phyloP scores from a whole-genome alignment of 148 eudicot genomes.

The Rhododendron kiyosumense region DNA sequence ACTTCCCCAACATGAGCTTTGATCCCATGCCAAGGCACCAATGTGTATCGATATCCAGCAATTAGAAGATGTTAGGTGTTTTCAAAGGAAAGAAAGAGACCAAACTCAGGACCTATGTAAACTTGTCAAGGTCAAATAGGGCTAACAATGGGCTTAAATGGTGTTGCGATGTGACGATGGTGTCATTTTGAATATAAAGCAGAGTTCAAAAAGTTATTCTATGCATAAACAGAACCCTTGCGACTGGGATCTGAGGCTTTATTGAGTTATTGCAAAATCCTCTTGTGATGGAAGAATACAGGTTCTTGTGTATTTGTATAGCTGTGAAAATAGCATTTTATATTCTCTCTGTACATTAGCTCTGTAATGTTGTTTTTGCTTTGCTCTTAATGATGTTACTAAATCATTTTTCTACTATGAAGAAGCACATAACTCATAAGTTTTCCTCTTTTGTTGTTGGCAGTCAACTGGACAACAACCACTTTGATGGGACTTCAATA shows the following conservation, averaged over 20 bases:
- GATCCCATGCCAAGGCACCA: neutral
- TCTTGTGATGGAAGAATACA: neutral
- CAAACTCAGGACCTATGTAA: neutral
- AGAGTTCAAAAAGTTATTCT: neutral
- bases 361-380: neutral
- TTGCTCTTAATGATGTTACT: neutral
- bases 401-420: neutral
- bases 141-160: neutral
- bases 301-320: neutral
- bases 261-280: neutral
- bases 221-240: neutral
- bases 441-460: conserved; percentile 11
- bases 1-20: neutral
- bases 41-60: neutral
- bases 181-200: neutral
- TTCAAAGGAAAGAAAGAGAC: neutral
- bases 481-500: conserved; percentile 55
- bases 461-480: conserved; percentile 81
- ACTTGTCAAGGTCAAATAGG: neutral
- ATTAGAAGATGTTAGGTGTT: neutral
- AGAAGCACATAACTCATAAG: neutral
- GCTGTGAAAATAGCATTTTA: neutral
- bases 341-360: neutral
- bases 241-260: neutral
- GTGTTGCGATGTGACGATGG: neutral